Evolutionary conservation across 192 early-diverging fungal genomes (phyloP).

Genomic region (Rhizoclosmatium globosum): DNA sequence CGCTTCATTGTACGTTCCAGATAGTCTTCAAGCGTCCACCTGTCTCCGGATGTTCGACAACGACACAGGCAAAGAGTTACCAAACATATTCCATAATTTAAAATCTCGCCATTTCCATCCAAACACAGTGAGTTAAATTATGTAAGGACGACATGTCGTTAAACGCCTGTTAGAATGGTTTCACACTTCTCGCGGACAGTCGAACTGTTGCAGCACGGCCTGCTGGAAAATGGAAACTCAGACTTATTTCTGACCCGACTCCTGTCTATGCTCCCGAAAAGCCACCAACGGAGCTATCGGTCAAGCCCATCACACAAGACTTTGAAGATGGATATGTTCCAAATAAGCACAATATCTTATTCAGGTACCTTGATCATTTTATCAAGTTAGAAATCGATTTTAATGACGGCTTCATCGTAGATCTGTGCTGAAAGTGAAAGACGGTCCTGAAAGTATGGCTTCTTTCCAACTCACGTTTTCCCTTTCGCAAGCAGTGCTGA

Average conservation of each 20-base stretch:
- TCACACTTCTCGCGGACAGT: slow-evolving; percentile 56
- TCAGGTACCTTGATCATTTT: slow-evolving; percentile 46
- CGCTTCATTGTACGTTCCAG: slow-evolving; percentile 55
- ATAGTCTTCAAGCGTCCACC: slow-evolving; percentile 43
- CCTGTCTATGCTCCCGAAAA: slow-evolving; percentile 42
- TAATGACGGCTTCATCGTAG: slow-evolving; percentile 27
- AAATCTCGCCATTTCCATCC: slow-evolving; percentile 46
- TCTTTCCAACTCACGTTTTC: slow-evolving; percentile 62
- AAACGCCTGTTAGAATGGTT: slow-evolving; percentile 50
- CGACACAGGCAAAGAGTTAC: slow-evolving; percentile 55
- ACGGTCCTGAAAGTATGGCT: slow-evolving; percentile 50
- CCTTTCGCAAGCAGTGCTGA: slow-evolving; percentile 44
- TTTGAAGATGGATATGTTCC: slow-evolving; percentile 61
- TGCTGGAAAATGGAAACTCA: slow-evolving; percentile 60
- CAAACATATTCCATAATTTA: slow-evolving; percentile 48
- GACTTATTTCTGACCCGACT: slow-evolving; percentile 50
- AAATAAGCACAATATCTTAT: slow-evolving; percentile 67
- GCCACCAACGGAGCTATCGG: slow-evolving; percentile 43
- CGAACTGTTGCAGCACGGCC: slow-evolving; percentile 36
- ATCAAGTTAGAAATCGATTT: background rate
- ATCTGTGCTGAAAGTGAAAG: slow-evolving; percentile 59
- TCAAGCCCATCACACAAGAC: slow-evolving; percentile 59
- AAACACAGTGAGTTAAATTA: slow-evolving; percentile 50
- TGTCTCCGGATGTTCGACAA: slow-evolving; percentile 57
- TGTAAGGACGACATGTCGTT: background rate